Base-by-base conservation (phyloP, 2,329 filamentous ascomycete genomes). In the Cladophialophora bantiana region DNA sequence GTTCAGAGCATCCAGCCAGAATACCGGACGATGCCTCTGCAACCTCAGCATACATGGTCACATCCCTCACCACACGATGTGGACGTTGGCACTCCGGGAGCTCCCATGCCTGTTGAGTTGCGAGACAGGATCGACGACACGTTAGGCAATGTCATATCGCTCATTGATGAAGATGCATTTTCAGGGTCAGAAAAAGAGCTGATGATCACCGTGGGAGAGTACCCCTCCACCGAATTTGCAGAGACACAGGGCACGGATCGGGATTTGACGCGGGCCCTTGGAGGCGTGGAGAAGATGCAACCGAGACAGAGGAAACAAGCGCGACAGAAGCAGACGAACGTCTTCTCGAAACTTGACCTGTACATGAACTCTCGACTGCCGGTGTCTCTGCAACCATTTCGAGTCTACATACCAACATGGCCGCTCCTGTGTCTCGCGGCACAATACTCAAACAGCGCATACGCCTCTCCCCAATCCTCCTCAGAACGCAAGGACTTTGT, bases 341-440 rank as follows among this genome's bases (percentile, higher is more conserved):
- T 89, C 74, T 92, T 93, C 72, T 84, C 88, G 13, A 96, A 95
- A 76, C 90, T 92, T 13, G 89, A 93, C 73, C 79, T 89, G 1
- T 96, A 96, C 75, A 84, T 87, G 54, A 96, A 96, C 76, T 91
- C 92, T 1, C 87, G 86, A 64, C 80, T 96, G 4, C 90, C 92
- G 0, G 80, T 84, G 40, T 81, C 90, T 67, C 81, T 96, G 1
- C 86, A 88, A 0, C 86, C 88, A 0, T 83, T 95, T 56, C 87
- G 86, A 73, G 80, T 94, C 52, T 90, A 92, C 74, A 86, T 92
- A 50, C 83, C 90, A 0, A 93, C 90, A 0, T 96, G 90, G 78
- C 91, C 89, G 1, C 83, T 96, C 4, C 81, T 96, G 52, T 93
- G 89, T 73, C 83, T 94, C 9, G 93, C 93, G 2, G 91, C 92